These are phyloP conservation scores for Chaetomium sp. DNA, from an alignment of 2,329 filamentous ascomycete genomes.

Conservation along the genomic window DNA sequence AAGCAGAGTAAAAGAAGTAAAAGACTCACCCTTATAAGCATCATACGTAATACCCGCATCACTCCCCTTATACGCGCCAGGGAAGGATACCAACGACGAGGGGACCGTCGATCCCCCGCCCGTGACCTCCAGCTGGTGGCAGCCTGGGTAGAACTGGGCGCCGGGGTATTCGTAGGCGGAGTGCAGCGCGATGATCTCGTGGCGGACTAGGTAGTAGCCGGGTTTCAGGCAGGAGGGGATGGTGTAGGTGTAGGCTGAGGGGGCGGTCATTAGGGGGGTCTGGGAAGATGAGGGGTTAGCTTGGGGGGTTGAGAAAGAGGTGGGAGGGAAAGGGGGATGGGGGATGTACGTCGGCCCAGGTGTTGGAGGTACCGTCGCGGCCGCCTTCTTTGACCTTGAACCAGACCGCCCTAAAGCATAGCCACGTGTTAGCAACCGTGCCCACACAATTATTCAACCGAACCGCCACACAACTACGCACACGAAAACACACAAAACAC, in stretches of 20 bases:
- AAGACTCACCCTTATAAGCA: constrained; percentile 39
- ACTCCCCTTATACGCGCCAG: constrained; percentile 44
- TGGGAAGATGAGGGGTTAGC: constrained; percentile 20
- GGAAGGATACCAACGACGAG: constrained; percentile 41
- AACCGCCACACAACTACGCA: too few relatives aligned
- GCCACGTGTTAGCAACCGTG: background rate
- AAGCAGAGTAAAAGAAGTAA: background rate
- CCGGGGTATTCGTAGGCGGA: constrained; percentile 42
- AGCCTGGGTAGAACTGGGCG: constrained; percentile 52
- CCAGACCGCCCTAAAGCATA: constrained; percentile 39
- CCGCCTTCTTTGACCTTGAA: constrained; percentile 49
- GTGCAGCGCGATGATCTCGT: constrained; percentile 52
- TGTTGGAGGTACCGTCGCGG: constrained; percentile 43
- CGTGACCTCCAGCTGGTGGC: constrained; percentile 50
- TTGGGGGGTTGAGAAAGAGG: background rate
- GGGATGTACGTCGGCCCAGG: constrained; percentile 37
- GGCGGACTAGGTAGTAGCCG: constrained; percentile 52
- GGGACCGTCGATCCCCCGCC: constrained; percentile 41
- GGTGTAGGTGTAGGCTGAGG: constrained; percentile 43
- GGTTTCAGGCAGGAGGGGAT: constrained; percentile 46
- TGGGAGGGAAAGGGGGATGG: background rate
- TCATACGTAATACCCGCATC: constrained; percentile 49
- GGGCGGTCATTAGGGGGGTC: constrained; percentile 38
- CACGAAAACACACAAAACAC: too few relatives aligned
- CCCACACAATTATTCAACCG: too few relatives aligned